phyloP scores from a whole-genome alignment of 2,329 filamentous ascomycete species.

The Colletotrichum shisoi region DNA sequence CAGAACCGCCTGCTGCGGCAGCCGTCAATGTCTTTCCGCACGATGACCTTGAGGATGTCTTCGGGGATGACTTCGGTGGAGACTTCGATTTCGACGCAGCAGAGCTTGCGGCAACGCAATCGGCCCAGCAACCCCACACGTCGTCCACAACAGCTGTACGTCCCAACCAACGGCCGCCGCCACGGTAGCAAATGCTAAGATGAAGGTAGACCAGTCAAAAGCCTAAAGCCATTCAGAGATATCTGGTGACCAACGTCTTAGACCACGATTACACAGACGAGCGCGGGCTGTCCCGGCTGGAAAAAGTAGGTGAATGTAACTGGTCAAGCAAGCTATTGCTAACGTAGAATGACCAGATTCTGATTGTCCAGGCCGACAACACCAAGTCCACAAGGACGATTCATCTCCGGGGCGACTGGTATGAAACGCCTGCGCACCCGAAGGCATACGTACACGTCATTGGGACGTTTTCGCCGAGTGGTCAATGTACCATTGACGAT shows the following conservation, averaged over 20 bases:
- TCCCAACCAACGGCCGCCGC: conserved; percentile 43
- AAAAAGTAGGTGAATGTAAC: conserved; percentile 69
- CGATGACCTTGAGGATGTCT: conserved; percentile 69
- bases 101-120: conserved; percentile 77
- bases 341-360: conserved; percentile 62
- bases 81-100: conserved; percentile 81
- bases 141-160: conserved; percentile 49
- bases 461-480: conserved; percentile 73
- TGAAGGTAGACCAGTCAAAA: conserved; percentile 70
- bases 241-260: conserved; percentile 78
- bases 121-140: conserved; percentile 49
- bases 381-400: conserved; percentile 72
- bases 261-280: conserved; percentile 73
- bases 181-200: conserved; percentile 65
- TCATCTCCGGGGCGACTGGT: conserved; percentile 84
- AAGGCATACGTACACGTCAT: conserved; percentile 87
- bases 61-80: conserved; percentile 76
- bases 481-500: conserved; percentile 84
- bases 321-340: conserved; percentile 1
- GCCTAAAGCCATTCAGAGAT: conserved; percentile 82
- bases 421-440: conserved; percentile 76
- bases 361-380: conserved; percentile 82
- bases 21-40: conserved; percentile 38
- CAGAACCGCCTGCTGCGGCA: conserved; percentile 15
- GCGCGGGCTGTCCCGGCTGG: conserved; percentile 65